Base-by-base conservation (phyloP, 2,329 filamentous ascomycete species). In the Alternaria conjuncta region DNA sequence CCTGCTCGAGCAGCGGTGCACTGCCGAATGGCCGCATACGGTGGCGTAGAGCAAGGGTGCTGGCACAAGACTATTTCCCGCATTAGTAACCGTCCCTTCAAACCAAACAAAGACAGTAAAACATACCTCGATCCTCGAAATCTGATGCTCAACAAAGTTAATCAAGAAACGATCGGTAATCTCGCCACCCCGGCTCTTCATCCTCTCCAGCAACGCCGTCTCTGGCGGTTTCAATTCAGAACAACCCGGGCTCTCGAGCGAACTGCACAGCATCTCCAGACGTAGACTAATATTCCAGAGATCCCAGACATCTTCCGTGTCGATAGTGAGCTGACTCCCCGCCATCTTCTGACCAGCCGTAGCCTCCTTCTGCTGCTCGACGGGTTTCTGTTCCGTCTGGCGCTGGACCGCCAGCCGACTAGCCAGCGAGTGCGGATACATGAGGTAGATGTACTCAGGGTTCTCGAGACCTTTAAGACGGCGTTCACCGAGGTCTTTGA, bases 401-500 rank as follows among this genome's bases (percentile, higher is more conserved):
- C 88, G 85, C 63, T 94, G 92, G 41, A 90, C 86, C 13, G 91
- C 87, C 63, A 94, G 90, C 64, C 96, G 91, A 43, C 93, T 93
- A 12, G 92, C 89, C 30, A 99, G 87, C 1, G 91, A 88, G 78
- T 97, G 94, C 3, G 96, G 95, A 78, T 97, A 99, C 78, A 99
- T 92, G 62, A 97, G 90, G 81, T 97, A 98, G 71, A 99, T 91
- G 64, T 94, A 91, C 79, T 99, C 96, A 0, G 96, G 95, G 76
- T 99, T 99, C 81, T 99, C 96, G 12, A 99, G 89, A 28, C 96
- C 96, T 82, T 99, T 99, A 60, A 99, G 86, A 76, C 97, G 97
- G 70, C 91, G 91, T 80, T 98, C 94, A 53, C 96, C 96, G 78
- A 97, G 91, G 74, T 97, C 94, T 80, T 97, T 97, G 76, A 98